These are phyloP conservation scores for Pythium monospermum DNA, from an alignment of 352 stramenopile species.

Conservation along the genomic window DNA sequence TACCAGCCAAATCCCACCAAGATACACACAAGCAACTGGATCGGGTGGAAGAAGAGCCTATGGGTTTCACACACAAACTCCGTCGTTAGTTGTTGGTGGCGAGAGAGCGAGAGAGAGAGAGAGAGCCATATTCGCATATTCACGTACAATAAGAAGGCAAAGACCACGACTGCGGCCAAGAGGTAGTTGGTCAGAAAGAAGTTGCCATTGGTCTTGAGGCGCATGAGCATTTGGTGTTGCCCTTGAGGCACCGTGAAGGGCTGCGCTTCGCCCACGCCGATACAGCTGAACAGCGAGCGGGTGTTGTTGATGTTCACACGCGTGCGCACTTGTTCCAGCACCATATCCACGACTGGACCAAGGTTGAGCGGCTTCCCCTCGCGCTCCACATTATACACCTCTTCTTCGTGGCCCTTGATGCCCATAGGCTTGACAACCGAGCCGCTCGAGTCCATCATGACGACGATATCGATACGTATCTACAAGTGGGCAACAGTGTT, in stretches of 20 bases:
- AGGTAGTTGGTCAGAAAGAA: conserved; percentile 80
- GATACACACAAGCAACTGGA: conserved; percentile 62
- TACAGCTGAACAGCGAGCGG: conserved; percentile 57
- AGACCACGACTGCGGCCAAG: conserved; percentile 44
- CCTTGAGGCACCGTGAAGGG: conserved; percentile 56
- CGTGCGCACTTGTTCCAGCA: conserved; percentile 37
- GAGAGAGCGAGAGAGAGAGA: not conserved
- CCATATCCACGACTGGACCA: conserved; percentile 22
- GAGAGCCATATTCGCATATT: not conserved
- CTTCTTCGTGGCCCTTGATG: conserved; percentile 17
- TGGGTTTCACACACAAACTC: conserved; percentile 14
- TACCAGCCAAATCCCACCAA: conserved; percentile 58
- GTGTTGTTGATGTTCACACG: conserved; percentile 41
- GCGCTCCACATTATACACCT: conserved; percentile 3
- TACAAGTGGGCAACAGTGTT: too few relatives aligned
- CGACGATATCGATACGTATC: too few relatives aligned
- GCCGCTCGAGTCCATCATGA: conserved; percentile 13
- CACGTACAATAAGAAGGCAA: conserved; percentile 56
- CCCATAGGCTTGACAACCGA: conserved; percentile 14
- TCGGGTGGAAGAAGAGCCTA: conserved; percentile 67
- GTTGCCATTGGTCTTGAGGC: conserved; percentile 62
- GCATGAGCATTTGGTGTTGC: conserved; percentile 35
- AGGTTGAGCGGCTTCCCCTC: conserved; percentile 19
- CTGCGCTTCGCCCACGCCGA: conserved; percentile 51
- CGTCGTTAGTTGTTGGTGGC: not conserved